These are phyloP conservation scores for Ceratocystiopsis minuta DNA, from an alignment of 2,329 filamentous ascomycete species.

Conservation along the genomic window DNA sequence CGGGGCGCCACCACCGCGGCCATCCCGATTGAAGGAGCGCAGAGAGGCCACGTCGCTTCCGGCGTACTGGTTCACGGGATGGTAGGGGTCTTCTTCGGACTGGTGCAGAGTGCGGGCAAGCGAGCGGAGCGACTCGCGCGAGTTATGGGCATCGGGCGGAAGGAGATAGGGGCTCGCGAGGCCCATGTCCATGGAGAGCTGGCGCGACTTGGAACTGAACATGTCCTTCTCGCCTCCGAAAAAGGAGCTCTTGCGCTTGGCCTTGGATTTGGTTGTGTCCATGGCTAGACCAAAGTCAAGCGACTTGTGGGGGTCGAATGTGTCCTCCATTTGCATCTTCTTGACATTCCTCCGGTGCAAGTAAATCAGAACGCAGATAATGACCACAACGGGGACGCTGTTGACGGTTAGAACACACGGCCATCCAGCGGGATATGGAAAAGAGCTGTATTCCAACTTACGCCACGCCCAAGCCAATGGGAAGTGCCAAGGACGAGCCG, in stretches of 20 bases:
- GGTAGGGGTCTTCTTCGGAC: constrained; percentile 65
- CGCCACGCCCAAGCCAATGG: constrained; percentile 52
- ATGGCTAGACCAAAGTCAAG: constrained; percentile 77
- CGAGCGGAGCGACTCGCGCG: constrained; percentile 72
- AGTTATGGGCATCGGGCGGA: constrained; percentile 62
- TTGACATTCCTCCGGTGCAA: constrained; percentile 64
- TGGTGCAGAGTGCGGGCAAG: constrained; percentile 58
- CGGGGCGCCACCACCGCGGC: constrained; percentile 19
- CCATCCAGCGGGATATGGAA: not conserved
- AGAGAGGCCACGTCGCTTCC: constrained; percentile 37
- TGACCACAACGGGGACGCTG: constrained; percentile 59
- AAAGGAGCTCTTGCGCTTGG: constrained; percentile 27
- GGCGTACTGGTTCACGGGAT: constrained; percentile 40
- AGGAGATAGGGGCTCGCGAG: constrained; percentile 79
- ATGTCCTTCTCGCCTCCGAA: constrained; percentile 37
- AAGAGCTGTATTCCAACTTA: constrained; percentile 19
- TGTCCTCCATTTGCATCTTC: constrained; percentile 59
- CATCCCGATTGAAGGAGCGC: constrained; percentile 28
- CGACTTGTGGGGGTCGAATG: constrained; percentile 71
- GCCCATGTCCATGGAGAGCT: constrained; percentile 56
- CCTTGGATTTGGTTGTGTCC: constrained; percentile 17
- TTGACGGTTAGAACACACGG: not conserved
- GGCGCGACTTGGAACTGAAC: constrained; percentile 27
- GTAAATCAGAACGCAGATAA: constrained; percentile 49
- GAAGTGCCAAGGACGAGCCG: constrained; percentile 37